Base-by-base conservation (phyloP, 306 rosid species). In the Ormosia semicastrata region DNA sequence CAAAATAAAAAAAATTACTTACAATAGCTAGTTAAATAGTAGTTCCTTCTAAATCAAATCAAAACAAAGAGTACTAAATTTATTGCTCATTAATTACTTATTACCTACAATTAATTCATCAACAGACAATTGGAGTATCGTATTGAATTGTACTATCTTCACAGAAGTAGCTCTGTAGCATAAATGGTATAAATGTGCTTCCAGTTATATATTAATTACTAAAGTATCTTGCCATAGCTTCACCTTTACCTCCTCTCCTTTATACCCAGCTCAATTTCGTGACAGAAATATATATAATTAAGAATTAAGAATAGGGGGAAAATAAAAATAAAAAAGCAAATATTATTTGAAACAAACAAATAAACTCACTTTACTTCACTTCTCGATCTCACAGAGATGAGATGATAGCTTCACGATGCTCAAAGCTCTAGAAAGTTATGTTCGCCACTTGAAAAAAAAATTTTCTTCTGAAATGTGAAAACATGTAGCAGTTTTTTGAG, bases 381-480 rank as follows among this genome's bases (percentile, higher is more conserved):
- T 47, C 15, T 30, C 43, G 7, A 8, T 46, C 7, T 69, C 58
- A 5, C 7, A 4, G 58, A 17, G 5, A 36, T 4, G 57, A 15
- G 65, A 53, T 53, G 34, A 9, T 75, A 43, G 8, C 50, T 49
- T 64, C 66, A 8, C 39, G 8, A 69, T 39, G 50, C 56, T 66
- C 81, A 32, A 73, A 66, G 64, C 40, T 30, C 29, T 34, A 56
- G 59, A 50, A 41, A 40, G 49, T 2, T 8, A 15, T 3, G 44
- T 66, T 66, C 10, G 14, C 13, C 24, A 44, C 10, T 52, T 39
- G 43, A 59, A n/a, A n/a, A n/a, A n/a, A n/a, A n/a, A 78, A 68
- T 3, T 5, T 8, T 43, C 53, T 65, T 13, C 24, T 39, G 82
- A 73, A 85, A 58, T 76, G 69, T 78, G 82, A 79, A 80, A 81